Base-by-base conservation (phyloP, 495 filamentous ascomycete genomes). In the Cladorrhinum samala region DNA sequence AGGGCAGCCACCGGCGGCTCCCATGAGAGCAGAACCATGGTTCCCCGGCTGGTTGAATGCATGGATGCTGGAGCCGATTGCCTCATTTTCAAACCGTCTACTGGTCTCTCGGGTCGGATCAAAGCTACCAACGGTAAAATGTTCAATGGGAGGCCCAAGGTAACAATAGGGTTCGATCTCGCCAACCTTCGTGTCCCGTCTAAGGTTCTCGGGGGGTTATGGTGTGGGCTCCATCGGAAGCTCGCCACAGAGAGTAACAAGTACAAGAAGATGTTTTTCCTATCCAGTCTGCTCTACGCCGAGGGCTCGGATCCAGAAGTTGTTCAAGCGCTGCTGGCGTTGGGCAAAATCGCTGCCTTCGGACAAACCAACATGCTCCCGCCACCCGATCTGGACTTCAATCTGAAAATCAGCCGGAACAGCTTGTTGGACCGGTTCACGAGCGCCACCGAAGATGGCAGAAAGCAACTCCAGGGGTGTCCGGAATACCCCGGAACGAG, bases 221-320 rank as follows among this genome's bases (percentile, higher is more conserved):
- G 60, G 60, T 55, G 54, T 23, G 54, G 54, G 2, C 52, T 60
- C 8, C 60, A 63, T 36, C 0, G 0, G 6, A 24, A 38, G 0
- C 40, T 60, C 0, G 36, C 30, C 0, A 11, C n/a, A 6, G 57
- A 60, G 38, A 17, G 2, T 9, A 58, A 52, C 45, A 52, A 33
- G 16, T 58, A 55, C 49, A 51, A 54, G 13, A 54, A 42, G 14
- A 57, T 55, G 1, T 57, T 60, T 25, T 60, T 57, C 24, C 46
- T 63, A 3, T 46, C 60, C 14, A 23, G 19, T 1, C 37, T 63
- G n/a, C 16, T 63, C 9, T 54, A 50, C 19, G 51, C 60, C 8
- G 7, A 53, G 9, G 14, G 25, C 9, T 24, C 40, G 1, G 30
- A 39, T 18, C 38, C 19, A 27, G 51, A 59, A 3, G 8, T 60